Evolutionary conservation across 176 grass and related monocot species (phyloP), one percentile per base, ranked within the genome.

Genomic region (Pontederia crassipes): DNA sequence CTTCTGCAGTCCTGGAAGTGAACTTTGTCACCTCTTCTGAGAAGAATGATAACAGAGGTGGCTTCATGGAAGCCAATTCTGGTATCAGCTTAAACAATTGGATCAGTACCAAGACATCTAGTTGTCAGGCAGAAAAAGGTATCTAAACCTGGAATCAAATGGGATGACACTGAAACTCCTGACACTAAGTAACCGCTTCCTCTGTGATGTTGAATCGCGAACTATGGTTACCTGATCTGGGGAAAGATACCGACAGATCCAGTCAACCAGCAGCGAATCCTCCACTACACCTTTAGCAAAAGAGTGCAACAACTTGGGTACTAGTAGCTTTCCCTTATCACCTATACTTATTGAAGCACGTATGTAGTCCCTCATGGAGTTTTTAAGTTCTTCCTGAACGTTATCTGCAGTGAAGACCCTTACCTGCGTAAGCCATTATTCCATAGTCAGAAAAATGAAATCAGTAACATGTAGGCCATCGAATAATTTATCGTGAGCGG

Each of bases 341-440:
- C 73, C 91, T 64, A 87, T 46, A 49, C 93, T 74, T 29, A 92
- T 75, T 10, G 84, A 83, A 1, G 93, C 93, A 28, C 76, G 84
- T 57, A 97, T 78, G 49, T 97, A 97, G 71, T 97, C 93, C 63
- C 79, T 81, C 84, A 91, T 72, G 59, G 80, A 91, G 54, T 75
- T 79, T 56, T 81, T 76, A 45, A 97, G 87, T 61, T 97, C 93
- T 0, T 75, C 71, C 12, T 71, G 75, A 47, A 92, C 76, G 79
- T 79, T 88, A 28, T 64, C 65, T 2, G 93, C 79, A 0, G 87
- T 86, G 76, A 92, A 98, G 57, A 98, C 83, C 62, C 75, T 85
- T 49, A 98, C 88, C 93, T 92, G 79, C 55, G 80, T 26, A 24
- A 24, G 20, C 20, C 20, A 24, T 24, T 24, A 24, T 24, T 24